These are phyloP conservation scores for Pythium guiyangense DNA, from an alignment of 352 stramenopile genomes.

Conservation along the genomic window DNA sequence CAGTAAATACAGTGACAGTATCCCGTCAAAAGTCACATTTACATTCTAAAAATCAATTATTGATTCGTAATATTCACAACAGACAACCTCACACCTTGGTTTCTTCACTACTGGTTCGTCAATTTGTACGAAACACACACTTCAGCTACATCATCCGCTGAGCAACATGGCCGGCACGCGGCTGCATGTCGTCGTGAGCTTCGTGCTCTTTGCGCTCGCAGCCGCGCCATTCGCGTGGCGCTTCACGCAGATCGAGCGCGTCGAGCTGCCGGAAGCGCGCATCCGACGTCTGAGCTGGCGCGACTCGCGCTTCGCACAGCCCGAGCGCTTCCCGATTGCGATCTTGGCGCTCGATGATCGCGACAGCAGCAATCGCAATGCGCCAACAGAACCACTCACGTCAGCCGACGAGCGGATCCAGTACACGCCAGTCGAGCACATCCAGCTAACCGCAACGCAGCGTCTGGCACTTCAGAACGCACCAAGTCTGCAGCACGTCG, in stretches of 20 bases:
- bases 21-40: no score
- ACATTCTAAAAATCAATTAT: no score
- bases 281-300: slow-evolving; percentile 45
- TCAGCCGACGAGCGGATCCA: slow-evolving; percentile 1
- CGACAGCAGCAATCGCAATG: not conserved
- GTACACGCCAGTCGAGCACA: not conserved
- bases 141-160: no score
- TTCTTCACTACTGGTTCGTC: no score
- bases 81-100: no score
- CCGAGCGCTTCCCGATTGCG: slow-evolving; percentile 12
- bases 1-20: no score
- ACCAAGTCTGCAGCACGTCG: slow-evolving; percentile 17
- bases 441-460: not conserved
- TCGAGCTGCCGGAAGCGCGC: slow-evolving; percentile 40
- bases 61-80: no score
- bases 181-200: slow-evolving; percentile 68
- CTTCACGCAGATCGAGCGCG: slow-evolving; percentile 65
- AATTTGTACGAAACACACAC: no score
- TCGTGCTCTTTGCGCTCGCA: slow-evolving; percentile 67
- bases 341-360: slow-evolving; percentile 11
- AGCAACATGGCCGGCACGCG: slow-evolving; percentile 61
- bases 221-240: slow-evolving; percentile 57
- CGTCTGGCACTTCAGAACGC: slow-evolving; percentile 1
- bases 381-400: not conserved
- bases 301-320: slow-evolving; percentile 22